These are phyloP conservation scores for Arthrobotrys megalospora DNA, from an alignment of 2,329 filamentous ascomycete genomes.

Conservation along the genomic window DNA sequence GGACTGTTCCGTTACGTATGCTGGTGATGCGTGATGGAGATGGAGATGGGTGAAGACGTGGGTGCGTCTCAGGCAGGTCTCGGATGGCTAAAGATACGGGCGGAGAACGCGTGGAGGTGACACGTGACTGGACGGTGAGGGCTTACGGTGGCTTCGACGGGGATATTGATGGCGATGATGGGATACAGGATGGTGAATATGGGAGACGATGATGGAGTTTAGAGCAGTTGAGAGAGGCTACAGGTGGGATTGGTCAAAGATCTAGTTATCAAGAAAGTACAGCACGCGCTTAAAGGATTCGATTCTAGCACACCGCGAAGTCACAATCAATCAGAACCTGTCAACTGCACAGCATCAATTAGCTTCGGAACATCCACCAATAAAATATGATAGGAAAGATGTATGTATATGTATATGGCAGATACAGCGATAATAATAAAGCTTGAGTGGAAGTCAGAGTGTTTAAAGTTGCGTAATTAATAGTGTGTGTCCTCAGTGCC, in stretches of 20 bases:
- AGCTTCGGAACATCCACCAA: not conserved
- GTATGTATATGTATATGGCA: not conserved
- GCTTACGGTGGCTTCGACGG: not conserved
- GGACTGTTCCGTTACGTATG: not conserved
- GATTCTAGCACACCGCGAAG: too few relatives aligned
- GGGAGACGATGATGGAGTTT: not conserved
- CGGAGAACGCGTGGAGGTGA: slow-evolving; percentile 1
- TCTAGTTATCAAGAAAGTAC: too few relatives aligned
- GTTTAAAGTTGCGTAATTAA: slow-evolving; percentile 72
- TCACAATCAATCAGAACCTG: too few relatives aligned
- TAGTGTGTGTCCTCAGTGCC: slow-evolving; percentile 75
- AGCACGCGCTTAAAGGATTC: too few relatives aligned
- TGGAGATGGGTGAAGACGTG: not conserved
- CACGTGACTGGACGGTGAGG: slow-evolving; percentile 17
- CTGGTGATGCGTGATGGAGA: not conserved
- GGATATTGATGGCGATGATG: slow-evolving; percentile 3
- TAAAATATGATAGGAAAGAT: not conserved
- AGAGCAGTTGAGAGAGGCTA: not conserved
- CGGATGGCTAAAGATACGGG: not conserved
- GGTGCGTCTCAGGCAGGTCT: not conserved
- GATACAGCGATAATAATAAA: slow-evolving; percentile 64
- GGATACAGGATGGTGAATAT: not conserved
- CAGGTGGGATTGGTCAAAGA: too few relatives aligned
- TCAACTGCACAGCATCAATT: not conserved
- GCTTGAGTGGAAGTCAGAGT: slow-evolving; percentile 62